Evolutionary conservation across 1,139 yeast species (phyloP), one percentile per base, ranked within the genome.

Genomic region (Zygosaccharomyces pseudobailii): DNA sequence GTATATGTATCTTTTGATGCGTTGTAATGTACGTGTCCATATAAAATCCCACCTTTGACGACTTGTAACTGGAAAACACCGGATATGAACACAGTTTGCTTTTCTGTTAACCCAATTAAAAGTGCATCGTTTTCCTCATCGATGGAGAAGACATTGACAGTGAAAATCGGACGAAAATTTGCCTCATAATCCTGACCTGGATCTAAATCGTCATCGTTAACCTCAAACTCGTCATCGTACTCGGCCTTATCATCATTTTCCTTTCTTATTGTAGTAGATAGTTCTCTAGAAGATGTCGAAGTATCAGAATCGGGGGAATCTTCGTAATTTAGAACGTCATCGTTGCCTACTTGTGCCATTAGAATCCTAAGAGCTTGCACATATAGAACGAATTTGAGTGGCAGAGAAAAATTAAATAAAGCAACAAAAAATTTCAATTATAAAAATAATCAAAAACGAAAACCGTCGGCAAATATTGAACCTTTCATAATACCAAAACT

Each of bases 31-130:
- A 78, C 74, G 31, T 85, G 84, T 42, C 84, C 71, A 8, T 81
- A 61, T 0, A 72, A 60, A 2, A 78, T 59, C 0, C 82, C 79
- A 13, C 96, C 96, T 56, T 79, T 70, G 44, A 77, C 71, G 0
- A 87, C 70, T 5, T 69, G 67, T 22, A 87, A 43, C 6, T 55
- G 59, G 56, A 75, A 83, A 53, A 78, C 81, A 0, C 96, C 96
- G 38, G 74, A 72, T 2, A 86, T 50, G 28, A 80, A 65, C 3
- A 87, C 54, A 33, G 67, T 69, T 56, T 86, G 85, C 37, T 69
- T 67, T 3, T 61, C 58, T 42, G 68, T 68, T 20, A 82, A 40
- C 5, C 54, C 55, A 4, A 55, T 35, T 3, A 54, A 27, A 20
- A 54, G 37, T 2, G 46, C 39, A 9, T 45, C 46, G 8, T 41